A percentile compares a stretch with the other conserved stretches of the same genome.
Evolutionary conservation across 441 rosid genomes (phyloP).

Genomic region (Pelargonium myrrhifolium): DNA sequence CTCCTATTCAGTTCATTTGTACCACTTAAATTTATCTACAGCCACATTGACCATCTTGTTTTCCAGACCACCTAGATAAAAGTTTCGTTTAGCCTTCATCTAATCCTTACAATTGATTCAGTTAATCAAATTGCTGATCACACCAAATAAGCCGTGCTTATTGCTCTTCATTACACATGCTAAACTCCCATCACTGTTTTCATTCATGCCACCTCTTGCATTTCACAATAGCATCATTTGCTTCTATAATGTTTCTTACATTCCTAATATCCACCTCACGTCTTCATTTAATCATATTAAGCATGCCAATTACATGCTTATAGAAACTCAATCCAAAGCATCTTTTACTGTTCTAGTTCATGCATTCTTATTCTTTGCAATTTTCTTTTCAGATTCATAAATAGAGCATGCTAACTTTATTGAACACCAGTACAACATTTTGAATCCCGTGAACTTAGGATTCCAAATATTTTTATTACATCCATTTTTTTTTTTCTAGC

Average conservation of each 20-base stretch:
- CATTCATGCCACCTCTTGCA: too few species aligned
- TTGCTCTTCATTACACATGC: not conserved
- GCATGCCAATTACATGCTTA: not conserved
- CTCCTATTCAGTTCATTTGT: not conserved
- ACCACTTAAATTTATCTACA: not conserved
- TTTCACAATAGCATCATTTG: too few species aligned
- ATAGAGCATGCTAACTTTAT: conserved; percentile 2
- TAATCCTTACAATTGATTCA: not conserved
- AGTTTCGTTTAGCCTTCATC: not conserved
- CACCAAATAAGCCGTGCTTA: not conserved
- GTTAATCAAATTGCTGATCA: not conserved
- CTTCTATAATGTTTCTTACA: not conserved
- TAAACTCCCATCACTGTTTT: not conserved
- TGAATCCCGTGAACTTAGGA: not conserved
- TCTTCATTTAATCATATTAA: not conserved
- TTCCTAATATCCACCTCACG: not conserved
- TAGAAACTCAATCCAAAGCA: not conserved
- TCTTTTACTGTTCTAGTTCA: not conserved
- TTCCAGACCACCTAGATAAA: not conserved
- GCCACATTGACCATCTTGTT: not conserved
- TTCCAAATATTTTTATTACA: not conserved
- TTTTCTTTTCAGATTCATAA: conserved; percentile 3
- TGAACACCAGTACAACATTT: not conserved
- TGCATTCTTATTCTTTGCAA: not conserved
- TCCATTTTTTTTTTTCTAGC: not conserved